Base-by-base conservation (phyloP, 2,329 filamentous ascomycete species). In the Tolypocladium cylindrosporum region DNA sequence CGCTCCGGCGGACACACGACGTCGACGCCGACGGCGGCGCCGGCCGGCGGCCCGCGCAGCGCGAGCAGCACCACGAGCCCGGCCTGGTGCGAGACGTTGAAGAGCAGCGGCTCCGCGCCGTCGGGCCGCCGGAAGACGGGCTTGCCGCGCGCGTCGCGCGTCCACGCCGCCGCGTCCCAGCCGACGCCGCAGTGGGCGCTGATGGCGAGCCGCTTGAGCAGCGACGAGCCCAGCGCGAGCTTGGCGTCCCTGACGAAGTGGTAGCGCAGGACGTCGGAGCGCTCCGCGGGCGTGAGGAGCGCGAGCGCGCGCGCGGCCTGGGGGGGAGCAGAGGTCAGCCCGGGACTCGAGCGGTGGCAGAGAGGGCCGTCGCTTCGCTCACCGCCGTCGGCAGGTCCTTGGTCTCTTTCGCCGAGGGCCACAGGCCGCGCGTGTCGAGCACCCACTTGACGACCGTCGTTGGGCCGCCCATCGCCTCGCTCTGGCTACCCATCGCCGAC, bases 71-170 rank as follows among this genome's bases (percentile, higher is more conserved):
- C 82, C 0, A 91, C 89, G 19, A 93, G 74, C 1, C 89, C 89
- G 10, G 86, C 86, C 75, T 93, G 89, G 70, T 93, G 89, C 52
- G 83, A 87, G 57, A 92, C 81, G 71, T 93, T 93, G 78, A 93
- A 92, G 61, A 75, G 65, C n/a, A 84, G 69, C 21, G 78, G 72
- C 64, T 77, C 79, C 58, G 59, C 73, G 62, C 64, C 81, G 74
- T 69, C 76, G 71, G 61, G 78, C 75, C 76, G 74, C 67, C 66
- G 67, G 68, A 76, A 84, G 55, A 81, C 69, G 50, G 82, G 82
- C 69, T 85, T 85, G 57, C 74, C 76, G 65, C 73, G 75, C 69
- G 72, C 60, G 74, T 85, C 77, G 71, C 85, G 80, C 13, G 79
- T 77, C 58, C 88, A 75, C 21, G 66, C 72, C 54, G 86, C 83